Base-by-base conservation (phyloP, 306 rosid species). In the Leucaena leucocephala region DNA sequence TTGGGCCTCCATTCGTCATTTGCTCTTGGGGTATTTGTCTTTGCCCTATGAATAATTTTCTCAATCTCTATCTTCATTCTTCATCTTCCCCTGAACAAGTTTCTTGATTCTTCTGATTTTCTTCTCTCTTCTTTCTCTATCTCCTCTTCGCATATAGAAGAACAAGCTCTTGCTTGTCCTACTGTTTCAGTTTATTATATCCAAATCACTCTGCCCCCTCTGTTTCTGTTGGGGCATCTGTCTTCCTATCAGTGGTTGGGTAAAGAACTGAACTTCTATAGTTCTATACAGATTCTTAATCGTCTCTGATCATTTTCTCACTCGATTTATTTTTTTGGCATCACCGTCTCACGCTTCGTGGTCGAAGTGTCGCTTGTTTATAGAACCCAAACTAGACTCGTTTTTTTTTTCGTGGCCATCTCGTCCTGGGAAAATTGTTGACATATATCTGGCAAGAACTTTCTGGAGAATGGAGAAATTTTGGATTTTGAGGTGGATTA, bases 401-500 rank as follows among this genome's bases (percentile, higher is more conserved):
- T 50, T 74, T 61, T 33, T 59, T 27, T 21, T 9, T 14, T 22
- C 15, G 4, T 58, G 14, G 62, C 13, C 12, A 19, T 49, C 7
- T 49, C 7, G 55, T 49, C 55, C 55, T 49, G 55, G 55, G 1
- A 16, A 52, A 52, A 52, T 52, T 52, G 58, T 6, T 17, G 58
- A 2, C 58, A 55, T 54, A 11, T 54, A 19, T 55, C 27, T n/a
- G 27, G 62, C 4, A 4, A 61, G 38, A 61, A 27, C 11, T 7
- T 55, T 55, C 62, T 55, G 34, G 11, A n/a, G 62, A 19, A 82
- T 84, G 90, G 82, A 36, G 62, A 75, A 74, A 52, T 40, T 80
- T 66, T 57, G 75, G 80, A 45, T 89, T 52, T 50, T 55, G 61
- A 85, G 12, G 40, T 86, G 93, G 94, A 79, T 82, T 63, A 16